Conservation (phyloP, 2,329 filamentous ascomycete species). For the Catunica adiposa region DNA sequence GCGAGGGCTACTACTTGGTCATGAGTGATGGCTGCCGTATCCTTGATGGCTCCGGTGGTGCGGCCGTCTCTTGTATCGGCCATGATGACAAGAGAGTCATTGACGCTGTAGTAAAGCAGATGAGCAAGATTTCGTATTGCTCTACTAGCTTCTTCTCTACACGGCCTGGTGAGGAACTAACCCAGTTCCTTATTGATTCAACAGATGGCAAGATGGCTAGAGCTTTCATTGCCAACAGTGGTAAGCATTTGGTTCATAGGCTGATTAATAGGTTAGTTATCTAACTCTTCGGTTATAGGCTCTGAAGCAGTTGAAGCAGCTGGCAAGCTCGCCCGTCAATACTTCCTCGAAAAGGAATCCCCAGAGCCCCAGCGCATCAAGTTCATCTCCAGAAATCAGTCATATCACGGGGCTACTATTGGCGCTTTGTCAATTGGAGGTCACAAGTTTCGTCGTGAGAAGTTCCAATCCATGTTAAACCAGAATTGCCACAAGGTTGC, state of each 20-base stretch:
- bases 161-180: neutral
- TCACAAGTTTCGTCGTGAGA: slow-evolving; percentile 40
- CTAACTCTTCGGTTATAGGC: slow-evolving; percentile 22
- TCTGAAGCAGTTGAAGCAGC: slow-evolving; percentile 35
- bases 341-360: slow-evolving; percentile 25
- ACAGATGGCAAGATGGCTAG: slow-evolving; percentile 23
- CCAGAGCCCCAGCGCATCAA: slow-evolving; percentile 20
- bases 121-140: slow-evolving; percentile 1
- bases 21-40: slow-evolving; percentile 33
- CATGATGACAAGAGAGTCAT: slow-evolving; percentile 45
- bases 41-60: slow-evolving; percentile 57
- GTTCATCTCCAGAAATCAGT: slow-evolving; percentile 28
- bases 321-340: slow-evolving; percentile 33
- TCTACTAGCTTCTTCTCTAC: slow-evolving; percentile 16
- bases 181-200: slow-evolving; percentile 13
- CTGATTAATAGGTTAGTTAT: neutral
- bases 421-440: slow-evolving; percentile 50
- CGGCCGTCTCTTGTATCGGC: slow-evolving; percentile 56
- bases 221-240: slow-evolving; percentile 22
- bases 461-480: slow-evolving; percentile 45
- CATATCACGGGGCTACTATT: slow-evolving; percentile 36
- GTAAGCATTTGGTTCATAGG: slow-evolving; percentile 16
- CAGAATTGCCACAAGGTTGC: slow-evolving; percentile 43
- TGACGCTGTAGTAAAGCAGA: slow-evolving; percentile 41
- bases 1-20: slow-evolving; percentile 18